phyloP scores from a whole-genome alignment of 2,329 filamentous ascomycete species.

The Cladosporium sp. region DNA sequence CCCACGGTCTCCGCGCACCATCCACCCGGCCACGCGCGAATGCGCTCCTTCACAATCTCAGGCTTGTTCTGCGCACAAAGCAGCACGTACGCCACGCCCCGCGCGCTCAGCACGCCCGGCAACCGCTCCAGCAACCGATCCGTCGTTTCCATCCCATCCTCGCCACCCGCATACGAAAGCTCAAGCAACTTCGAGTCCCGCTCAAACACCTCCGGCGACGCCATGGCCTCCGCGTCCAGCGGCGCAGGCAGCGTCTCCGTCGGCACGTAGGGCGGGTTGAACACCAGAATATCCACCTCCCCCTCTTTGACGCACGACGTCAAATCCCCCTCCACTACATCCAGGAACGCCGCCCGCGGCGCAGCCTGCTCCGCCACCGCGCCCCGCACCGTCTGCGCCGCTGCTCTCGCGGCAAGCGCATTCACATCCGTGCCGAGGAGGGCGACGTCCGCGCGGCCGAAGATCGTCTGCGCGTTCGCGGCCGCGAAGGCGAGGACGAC shows the following conservation, averaged over 20 bases:
- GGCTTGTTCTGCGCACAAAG: constrained; percentile 89
- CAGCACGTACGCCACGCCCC: constrained; percentile 82
- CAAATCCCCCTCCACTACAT: constrained; percentile 65
- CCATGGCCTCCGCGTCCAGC: constrained; percentile 8
- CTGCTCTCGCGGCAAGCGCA: constrained; percentile 71
- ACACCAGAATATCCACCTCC: constrained; percentile 75
- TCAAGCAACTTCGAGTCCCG: constrained; percentile 77
- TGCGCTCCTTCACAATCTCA: constrained; percentile 59
- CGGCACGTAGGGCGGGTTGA: constrained; percentile 96
- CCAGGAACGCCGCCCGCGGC: constrained; percentile 38
- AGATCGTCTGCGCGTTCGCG: constrained; percentile 65
- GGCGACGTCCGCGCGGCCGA: constrained; percentile 64
- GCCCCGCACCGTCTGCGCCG: constrained; percentile 57
- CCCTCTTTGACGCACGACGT: constrained; percentile 52
- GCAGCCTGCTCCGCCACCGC: constrained; percentile 36
- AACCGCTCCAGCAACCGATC: constrained; percentile 67
- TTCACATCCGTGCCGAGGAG: constrained; percentile 81
- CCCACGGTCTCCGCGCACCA: constrained; percentile 78
- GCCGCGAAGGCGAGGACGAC: constrained; percentile 86
- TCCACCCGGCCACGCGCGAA: constrained; percentile 50
- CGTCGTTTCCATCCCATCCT: constrained; percentile 91
- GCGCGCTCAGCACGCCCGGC: constrained; percentile 53
- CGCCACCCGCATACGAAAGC: constrained; percentile 81
- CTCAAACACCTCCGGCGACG: constrained; percentile 50
- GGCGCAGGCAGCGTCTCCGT: constrained; percentile 62